Evolutionary conservation across 139 green algal species (phyloP).

Genomic region (Closterium sp.): DNA sequence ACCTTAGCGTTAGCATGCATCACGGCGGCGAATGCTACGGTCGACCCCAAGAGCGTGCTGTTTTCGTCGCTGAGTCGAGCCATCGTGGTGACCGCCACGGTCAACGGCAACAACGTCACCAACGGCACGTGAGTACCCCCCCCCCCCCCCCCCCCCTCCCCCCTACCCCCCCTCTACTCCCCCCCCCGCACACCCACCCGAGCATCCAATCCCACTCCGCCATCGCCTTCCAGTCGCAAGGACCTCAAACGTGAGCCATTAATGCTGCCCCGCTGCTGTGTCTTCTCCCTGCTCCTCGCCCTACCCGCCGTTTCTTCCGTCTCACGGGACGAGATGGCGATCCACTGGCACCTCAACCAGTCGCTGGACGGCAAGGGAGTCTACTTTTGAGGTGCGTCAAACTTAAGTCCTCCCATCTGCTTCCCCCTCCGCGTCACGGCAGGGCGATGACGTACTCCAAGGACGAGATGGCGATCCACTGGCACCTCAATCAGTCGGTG

Average conservation of each 20-base stretch:
- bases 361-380: too few species aligned
- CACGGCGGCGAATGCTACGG: not conserved
- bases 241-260: not conserved
- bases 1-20: not conserved
- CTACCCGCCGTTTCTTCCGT: not conserved
- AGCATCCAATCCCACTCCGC: too few species aligned
- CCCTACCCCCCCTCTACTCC: not conserved
- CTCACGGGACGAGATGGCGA: not conserved
- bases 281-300: not conserved
- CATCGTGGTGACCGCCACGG: not conserved
- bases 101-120: not conserved
- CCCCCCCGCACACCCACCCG: too few species aligned
- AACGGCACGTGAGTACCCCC: not conserved
- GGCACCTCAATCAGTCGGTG: not conserved
- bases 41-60: not conserved
- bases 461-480: not conserved
- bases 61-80: not conserved
- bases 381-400: too few species aligned
- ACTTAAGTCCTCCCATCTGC: too few species aligned
- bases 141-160: not conserved
- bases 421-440: too few species aligned
- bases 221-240: not conserved
- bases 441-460: not conserved
- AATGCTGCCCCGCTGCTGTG: not conserved
- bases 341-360: not conserved